Base-by-base conservation (phyloP, 192 early-diverging fungal species). In the Kickxella alabastrina region DNA sequence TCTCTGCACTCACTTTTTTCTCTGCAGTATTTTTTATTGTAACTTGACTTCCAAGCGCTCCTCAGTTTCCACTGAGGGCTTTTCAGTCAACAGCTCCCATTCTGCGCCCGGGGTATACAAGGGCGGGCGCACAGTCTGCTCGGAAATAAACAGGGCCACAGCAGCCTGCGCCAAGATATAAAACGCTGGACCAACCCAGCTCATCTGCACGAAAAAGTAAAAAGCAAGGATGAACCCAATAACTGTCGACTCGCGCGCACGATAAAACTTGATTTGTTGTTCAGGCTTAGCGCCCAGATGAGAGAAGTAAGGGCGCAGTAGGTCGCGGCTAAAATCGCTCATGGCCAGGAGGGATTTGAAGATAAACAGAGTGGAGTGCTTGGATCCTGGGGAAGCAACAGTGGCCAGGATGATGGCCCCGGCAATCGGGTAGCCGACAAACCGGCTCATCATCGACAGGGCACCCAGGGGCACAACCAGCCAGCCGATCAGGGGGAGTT, bases 261-360 rank as follows among this genome's bases (percentile, higher is more conserved):
- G 44, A 43, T 75, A 75, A 21, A 67, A 75, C 17, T 25, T 43
- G 12, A 56, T 41, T 49, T 68, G 71, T 37, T 68, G 60, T 41
- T 68, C 56, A 10, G 71, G 71, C 43, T 75, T 68, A 32, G 53
- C 61, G 4, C 64, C 71, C 43, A 68, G 28, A 17, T 63, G 52
- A 31, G 64, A 49, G 42, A 75, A 75, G 54, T 56, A 75, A 32
- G 71, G 71, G 25, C 44, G 48, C 38, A 75, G 44, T 2, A 75
- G 61, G 48, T 63, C 71, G 22, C 71, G 60, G 39, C 65, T 68
- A 49, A 75, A 68, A n/a, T 59, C 65, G 22, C 60, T 38, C 64
- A 68, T 59, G 17, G 71, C 71, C 50, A 75, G 43, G 13, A 75
- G 59, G 42, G 71, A 68, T 21, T 75, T 75, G 56, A 75, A 68